These are phyloP conservation scores for Clarireedia paspali DNA, from an alignment of 2,329 filamentous ascomycete species.

Conservation along the genomic window DNA sequence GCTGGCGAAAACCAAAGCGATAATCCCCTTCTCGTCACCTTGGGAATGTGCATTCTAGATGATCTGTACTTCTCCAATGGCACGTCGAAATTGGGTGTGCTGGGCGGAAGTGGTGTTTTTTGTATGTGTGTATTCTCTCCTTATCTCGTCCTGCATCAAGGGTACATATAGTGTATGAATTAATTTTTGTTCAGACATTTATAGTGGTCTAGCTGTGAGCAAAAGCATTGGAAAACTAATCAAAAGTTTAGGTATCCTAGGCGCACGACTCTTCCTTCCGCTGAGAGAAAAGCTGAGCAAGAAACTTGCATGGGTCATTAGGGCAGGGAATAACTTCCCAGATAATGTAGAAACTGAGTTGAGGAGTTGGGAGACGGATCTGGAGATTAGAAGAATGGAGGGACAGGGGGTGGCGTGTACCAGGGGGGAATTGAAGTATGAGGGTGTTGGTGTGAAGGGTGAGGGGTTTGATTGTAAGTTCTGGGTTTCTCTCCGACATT, in stretches of 20 bases:
- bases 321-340: not conserved
- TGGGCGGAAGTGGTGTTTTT: not conserved
- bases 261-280: not conserved
- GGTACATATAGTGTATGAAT: too few species aligned
- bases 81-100: not conserved
- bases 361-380: not conserved
- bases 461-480: not conserved
- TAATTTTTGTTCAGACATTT: too few species aligned
- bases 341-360: not conserved
- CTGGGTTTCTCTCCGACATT: not conserved
- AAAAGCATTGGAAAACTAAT: too few species aligned
- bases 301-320: not conserved
- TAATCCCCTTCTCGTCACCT: not conserved
- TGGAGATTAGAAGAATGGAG: not conserved
- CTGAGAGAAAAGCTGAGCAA: not conserved
- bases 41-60: conserved; percentile 2
- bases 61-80: not conserved
- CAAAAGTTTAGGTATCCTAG: not conserved
- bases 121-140: not conserved
- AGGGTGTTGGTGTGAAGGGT: not conserved
- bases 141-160: too few species aligned
- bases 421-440: not conserved
- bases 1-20: too few species aligned
- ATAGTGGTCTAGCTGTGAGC: too few species aligned
- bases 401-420: not conserved